Conservation (phyloP, 352 stramenopile genomes). For the Pythium angustatum region DNA sequence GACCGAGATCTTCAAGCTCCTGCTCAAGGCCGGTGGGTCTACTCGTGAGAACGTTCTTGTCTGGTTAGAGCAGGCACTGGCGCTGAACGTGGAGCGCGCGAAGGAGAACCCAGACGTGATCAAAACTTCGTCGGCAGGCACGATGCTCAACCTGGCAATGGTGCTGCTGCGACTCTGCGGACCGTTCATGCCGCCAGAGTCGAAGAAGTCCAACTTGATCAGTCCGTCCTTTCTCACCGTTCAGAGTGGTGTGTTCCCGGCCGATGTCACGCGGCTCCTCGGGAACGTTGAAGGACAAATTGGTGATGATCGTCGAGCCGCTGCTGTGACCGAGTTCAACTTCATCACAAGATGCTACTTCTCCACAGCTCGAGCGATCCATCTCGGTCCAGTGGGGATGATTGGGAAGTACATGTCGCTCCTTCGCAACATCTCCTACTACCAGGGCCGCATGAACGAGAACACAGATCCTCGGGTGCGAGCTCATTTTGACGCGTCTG, state of each 20-base stretch:
- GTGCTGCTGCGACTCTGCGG: conserved; percentile 76
- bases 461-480: conserved; percentile 68
- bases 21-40: conserved; percentile 60
- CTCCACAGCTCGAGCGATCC: conserved; percentile 89
- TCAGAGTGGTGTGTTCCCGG: conserved; percentile 62
- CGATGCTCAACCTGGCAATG: conserved; percentile 80
- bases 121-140: conserved; percentile 66
- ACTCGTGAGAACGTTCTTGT: conserved; percentile 63
- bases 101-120: conserved; percentile 81
- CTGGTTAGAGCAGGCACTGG: conserved; percentile 77
- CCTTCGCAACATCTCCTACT: conserved; percentile 90
- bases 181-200: conserved; percentile 78
- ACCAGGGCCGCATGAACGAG: conserved; percentile 80
- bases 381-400: conserved; percentile 89
- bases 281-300: conserved; percentile 34
- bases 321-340: conserved; percentile 77
- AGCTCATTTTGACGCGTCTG: conserved; percentile 75
- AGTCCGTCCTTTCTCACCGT: conserved; percentile 53
- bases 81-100: conserved; percentile 69
- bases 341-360: conserved; percentile 98
- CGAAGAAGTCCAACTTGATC: conserved; percentile 77
- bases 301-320: conserved; percentile 24
- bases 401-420: conserved; percentile 85
- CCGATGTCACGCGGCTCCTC: conserved; percentile 62
- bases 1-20: conserved; percentile 65